Conservation (phyloP, 305 asterid genomes). For the Fraxinus greggii region DNA sequence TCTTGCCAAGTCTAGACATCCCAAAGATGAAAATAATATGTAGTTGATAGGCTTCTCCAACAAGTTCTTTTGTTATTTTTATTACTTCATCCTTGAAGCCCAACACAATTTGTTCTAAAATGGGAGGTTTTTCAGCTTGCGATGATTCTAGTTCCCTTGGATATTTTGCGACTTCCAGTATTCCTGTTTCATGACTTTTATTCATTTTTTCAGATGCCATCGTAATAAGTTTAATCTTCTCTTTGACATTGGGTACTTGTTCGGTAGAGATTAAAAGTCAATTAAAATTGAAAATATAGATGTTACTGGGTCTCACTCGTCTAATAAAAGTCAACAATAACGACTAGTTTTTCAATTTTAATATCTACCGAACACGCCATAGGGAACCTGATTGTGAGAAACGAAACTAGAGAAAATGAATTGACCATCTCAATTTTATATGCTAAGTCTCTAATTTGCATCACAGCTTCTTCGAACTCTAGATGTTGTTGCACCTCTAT, state of each 20-base stretch:
- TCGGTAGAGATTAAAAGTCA: no score
- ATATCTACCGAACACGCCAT: no score
- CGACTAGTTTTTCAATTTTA: no score
- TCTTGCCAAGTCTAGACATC: constrained; percentile 24
- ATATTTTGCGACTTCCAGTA: not conserved
- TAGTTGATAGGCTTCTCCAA: not conserved
- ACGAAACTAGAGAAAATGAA: not conserved
- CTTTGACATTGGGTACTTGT: constrained; percentile 9
- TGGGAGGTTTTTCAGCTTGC: not conserved
- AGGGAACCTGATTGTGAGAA: constrained; percentile 5
- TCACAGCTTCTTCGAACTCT: no score
- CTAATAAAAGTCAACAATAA: no score
- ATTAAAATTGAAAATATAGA: no score
- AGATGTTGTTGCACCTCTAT: no score
- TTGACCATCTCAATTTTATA: constrained; percentile 16
- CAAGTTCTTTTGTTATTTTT: not conserved
- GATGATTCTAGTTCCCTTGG: not conserved
- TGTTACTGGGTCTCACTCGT: no score
- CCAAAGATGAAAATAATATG: constrained; percentile 27
- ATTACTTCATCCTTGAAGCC: constrained; percentile 22
- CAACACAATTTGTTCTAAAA: not conserved
- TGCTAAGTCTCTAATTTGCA: not conserved
- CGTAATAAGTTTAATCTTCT: not conserved
- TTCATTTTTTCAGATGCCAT: not conserved
- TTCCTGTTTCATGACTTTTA: not conserved